These are phyloP conservation scores for Colletotrichum tropicicola DNA, from an alignment of 2,329 filamentous ascomycete species.

Conservation along the genomic window DNA sequence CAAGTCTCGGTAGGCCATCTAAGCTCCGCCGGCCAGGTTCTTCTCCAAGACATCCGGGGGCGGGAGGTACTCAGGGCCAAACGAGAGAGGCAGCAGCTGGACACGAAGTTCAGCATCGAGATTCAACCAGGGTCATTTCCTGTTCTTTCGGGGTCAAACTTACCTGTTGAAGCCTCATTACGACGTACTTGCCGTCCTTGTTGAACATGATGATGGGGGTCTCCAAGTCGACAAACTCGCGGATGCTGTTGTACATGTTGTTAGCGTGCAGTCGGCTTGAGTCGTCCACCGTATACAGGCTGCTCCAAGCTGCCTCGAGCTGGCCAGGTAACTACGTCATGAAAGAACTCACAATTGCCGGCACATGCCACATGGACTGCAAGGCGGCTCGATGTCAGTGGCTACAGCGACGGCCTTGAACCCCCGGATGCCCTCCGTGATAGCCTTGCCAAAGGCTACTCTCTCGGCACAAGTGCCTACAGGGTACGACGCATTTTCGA, in stretches of 20 bases:
- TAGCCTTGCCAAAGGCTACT: slow-evolving; percentile 84
- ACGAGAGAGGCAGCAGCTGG: slow-evolving; percentile 75
- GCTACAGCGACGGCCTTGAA: slow-evolving; percentile 87
- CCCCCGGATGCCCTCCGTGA: slow-evolving; percentile 63
- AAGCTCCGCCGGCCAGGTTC: slow-evolving; percentile 1
- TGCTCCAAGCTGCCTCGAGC: too few relatives aligned
- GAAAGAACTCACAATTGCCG: slow-evolving; percentile 80
- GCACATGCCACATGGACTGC: slow-evolving; percentile 94
- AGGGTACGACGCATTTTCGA: slow-evolving; percentile 93
- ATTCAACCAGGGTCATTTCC: neutral
- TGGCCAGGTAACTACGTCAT: too few relatives aligned
- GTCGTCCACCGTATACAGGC: too few relatives aligned
- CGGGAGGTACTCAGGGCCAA: slow-evolving; percentile 69
- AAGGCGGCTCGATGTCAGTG: slow-evolving; percentile 77
- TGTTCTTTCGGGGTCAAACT: slow-evolving; percentile 30
- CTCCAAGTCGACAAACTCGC: slow-evolving; percentile 75
- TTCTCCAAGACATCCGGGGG: slow-evolving; percentile 40
- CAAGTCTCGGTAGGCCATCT: neutral
- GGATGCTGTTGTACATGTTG: slow-evolving; percentile 64
- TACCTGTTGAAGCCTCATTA: slow-evolving; percentile 75
- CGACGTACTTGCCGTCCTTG: slow-evolving; percentile 76
- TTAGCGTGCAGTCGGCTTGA: neutral
- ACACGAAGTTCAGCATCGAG: neutral
- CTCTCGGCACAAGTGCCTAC: slow-evolving; percentile 96
- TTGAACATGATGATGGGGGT: slow-evolving; percentile 94